Evolutionary conservation across 331 rosid genomes (phyloP), one percentile per base, ranked within the genome.

Genomic region (Malus hybrid): DNA sequence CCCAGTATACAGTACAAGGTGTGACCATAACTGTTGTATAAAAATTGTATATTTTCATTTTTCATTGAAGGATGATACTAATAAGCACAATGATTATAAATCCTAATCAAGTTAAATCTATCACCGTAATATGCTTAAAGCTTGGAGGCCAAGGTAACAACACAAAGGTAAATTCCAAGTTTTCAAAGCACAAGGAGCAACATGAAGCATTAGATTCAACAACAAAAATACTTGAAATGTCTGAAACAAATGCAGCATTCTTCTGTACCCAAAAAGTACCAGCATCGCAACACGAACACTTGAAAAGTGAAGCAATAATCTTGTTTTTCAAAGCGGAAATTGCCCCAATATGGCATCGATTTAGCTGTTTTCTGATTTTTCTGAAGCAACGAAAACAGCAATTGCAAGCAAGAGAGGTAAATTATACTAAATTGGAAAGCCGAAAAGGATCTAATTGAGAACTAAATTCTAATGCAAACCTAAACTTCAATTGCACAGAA

Each of bases 381-480:
- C 56, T 34, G 54, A 72, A 59, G 67, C 76, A 59, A 61, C 28
- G 11, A 61, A 42, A 20, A 11, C 32, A 62, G 15, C 20, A 74
- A 63, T 29, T 14, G 3, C 70, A 64, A 34, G 3, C 1, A 72
- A 57, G 22, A 22, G 59, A 32, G 5, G 54, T 55, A 50, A 56
- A 20, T 55, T 55, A 11, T 24, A 8, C 32, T 62, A 19, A 54
- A 34, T 50, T 5, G 6, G 6, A 15, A 61, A 56, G 14, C 27
- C 12, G 42, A 65, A 65, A 65, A 12, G 69, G 29, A 36, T 32
- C 70, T 12, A 74, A 74, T 13, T 44, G 77, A 74, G 70, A 74
- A 46, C 77, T 15, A 6, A 50, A 16, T 50, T 50, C 1, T 65
- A 32, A 33, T 27, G 44, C 69, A 62, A 44, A 59, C 56, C 76